Percentiles rank a stretch among this genome's conserved stretches.
Conservation (phyloP, 228 moss, liverwort and hornwort species). For the Sphagnum magellanicum region DNA sequence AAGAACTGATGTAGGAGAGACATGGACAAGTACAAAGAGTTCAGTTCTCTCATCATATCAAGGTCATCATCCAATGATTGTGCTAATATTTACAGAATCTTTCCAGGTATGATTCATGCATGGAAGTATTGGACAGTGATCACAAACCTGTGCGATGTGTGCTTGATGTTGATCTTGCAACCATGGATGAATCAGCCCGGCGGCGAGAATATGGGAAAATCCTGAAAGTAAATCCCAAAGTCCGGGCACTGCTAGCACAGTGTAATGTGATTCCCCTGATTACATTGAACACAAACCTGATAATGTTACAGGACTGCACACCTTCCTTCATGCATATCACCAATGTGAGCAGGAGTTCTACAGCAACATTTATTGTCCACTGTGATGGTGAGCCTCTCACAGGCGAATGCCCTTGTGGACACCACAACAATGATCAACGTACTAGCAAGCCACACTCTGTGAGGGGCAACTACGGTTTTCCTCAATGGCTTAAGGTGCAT, state of each 20-base stretch:
- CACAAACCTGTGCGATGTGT: slow-evolving; percentile 93
- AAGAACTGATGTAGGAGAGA: too few relatives aligned
- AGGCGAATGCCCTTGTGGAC: slow-evolving; percentile 70
- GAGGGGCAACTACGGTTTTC: slow-evolving; percentile 80
- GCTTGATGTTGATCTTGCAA: slow-evolving; percentile 71
- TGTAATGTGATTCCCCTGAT: slow-evolving; percentile 67
- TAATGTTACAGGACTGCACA: slow-evolving; percentile 38
- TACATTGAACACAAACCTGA: slow-evolving; percentile 35
- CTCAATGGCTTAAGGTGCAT: slow-evolving; percentile 72
- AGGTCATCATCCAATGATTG: too few relatives aligned
- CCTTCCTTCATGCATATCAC: slow-evolving; percentile 41
- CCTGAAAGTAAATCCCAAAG: slow-evolving; percentile 38
- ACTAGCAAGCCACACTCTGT: slow-evolving; percentile 28
- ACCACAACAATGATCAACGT: slow-evolving; percentile 32
- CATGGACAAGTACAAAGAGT: too few relatives aligned
- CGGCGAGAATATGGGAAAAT: slow-evolving; percentile 75
- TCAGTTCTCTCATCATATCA: too few relatives aligned
- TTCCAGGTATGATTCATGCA: slow-evolving; percentile 81
- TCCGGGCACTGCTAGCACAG: slow-evolving; percentile 41
- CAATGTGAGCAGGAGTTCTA: slow-evolving; percentile 54
- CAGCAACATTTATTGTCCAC: slow-evolving; percentile 50
- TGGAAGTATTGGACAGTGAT: slow-evolving; percentile 86
- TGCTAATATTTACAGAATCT: not conserved
- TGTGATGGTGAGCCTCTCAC: slow-evolving; percentile 53
- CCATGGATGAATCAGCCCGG: slow-evolving; percentile 82